Evolutionary conservation across 257 asterid species (phyloP).

Genomic region (Dorcoceras hygrometricum): DNA sequence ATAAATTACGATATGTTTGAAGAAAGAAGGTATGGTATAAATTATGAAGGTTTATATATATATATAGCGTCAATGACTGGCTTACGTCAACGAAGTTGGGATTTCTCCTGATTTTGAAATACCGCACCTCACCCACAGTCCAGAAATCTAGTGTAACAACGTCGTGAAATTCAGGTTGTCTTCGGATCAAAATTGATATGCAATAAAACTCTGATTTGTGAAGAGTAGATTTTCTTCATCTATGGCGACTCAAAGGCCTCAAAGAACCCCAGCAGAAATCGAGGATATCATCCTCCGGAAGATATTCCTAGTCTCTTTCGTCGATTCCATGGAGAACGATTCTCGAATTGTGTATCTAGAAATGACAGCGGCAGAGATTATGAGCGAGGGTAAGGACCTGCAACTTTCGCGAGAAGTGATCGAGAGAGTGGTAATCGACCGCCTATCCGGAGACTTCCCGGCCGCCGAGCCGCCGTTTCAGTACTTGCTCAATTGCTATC

Average conservation of each 20-base stretch:
- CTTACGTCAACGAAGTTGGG: too few species aligned
- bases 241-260: slow-evolving; percentile 74
- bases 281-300: slow-evolving; percentile 88
- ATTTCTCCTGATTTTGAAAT: too few species aligned
- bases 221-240: slow-evolving; percentile 7
- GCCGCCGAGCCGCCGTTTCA: slow-evolving; percentile 74
- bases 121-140: too few species aligned
- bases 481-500: slow-evolving; percentile 61
- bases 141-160: too few species aligned
- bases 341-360: slow-evolving; percentile 63
- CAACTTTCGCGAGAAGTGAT: slow-evolving; percentile 65
- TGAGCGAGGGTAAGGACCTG: slow-evolving; percentile 80
- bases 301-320: slow-evolving; percentile 60
- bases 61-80: too few species aligned
- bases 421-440: slow-evolving; percentile 84
- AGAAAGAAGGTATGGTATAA: too few species aligned
- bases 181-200: too few species aligned
- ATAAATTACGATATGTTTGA: too few species aligned
- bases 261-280: slow-evolving; percentile 71
- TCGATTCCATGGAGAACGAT: slow-evolving; percentile 76
- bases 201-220: neutral
- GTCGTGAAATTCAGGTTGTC: too few species aligned
- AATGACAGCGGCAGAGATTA: slow-evolving; percentile 79
- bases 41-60: too few species aligned
- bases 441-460: slow-evolving; percentile 61